Evolutionary conservation across 108 stramenopile species (phyloP), one percentile per base, ranked within the genome.

Genomic region (Skeletonema costatum): DNA sequence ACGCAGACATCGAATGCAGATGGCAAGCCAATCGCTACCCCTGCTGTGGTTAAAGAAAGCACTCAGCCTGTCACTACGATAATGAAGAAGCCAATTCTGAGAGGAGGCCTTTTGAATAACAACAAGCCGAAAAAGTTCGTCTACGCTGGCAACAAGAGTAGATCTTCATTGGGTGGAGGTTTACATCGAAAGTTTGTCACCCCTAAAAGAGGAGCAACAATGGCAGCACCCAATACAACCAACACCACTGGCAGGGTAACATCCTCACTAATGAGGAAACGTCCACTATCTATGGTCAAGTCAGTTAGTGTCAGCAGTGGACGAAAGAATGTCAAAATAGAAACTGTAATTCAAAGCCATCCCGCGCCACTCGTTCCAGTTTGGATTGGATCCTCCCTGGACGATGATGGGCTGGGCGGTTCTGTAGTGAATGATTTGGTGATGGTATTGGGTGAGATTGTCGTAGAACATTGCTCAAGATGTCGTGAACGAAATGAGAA

Each of bases 371-470:
- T 82, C 58, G 81, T 82, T 46, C 75, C 81, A 29, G 81, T 82
- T 7, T 82, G 81, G 81, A 66, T 71, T 64, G 82, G 76, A 83
- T 64, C 82, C 13, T 72, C 53, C 1, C 38, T 41, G 29, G 48
- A 77, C 32, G 76, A 39, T 25, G 71, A 77, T 74, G 76, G 76
- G 48, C 60, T 83, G 16, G 82, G 77, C 62, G 76, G 72, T 6
- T 77, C 75, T 51, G 82, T 77, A 29, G 58, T 77, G 14, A 74
- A 76, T 64, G 82, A 83, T 69, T 77, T 83, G 61, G 82, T 83
- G n/a, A 76, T 83, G 76, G 73, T 83, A 5, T 77, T 77, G 76
- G 82, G 82, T 48, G 82, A 83, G n/a, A 77, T 83, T 44, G 75
- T 83, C 16, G 60, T 68, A 7, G 82, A 83, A n/a, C 44, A 36